phyloP scores from a whole-genome alignment of 306 rosid genomes.

The Castanea crenata region DNA sequence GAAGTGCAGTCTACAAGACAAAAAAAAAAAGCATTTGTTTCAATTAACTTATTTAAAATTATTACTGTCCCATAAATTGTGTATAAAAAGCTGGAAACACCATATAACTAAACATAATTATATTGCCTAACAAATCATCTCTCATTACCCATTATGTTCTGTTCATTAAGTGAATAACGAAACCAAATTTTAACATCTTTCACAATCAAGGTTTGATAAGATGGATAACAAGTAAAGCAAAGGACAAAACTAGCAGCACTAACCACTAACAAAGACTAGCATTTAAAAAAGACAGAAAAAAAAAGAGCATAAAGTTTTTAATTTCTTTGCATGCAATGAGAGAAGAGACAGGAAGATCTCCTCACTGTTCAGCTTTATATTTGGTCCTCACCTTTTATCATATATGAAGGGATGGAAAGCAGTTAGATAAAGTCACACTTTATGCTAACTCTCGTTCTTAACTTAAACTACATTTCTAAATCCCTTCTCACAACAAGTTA shows the following conservation, averaged over 20 bases:
- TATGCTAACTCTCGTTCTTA: background rate
- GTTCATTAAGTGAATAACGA: background rate
- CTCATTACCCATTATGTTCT: background rate
- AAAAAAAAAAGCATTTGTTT: background rate
- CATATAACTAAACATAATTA: background rate
- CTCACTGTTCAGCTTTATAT: background rate
- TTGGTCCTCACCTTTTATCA: background rate
- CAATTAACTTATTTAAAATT: background rate
- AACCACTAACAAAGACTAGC: background rate
- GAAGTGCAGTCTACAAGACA: constrained; percentile 76
- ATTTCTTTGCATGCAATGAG: background rate
- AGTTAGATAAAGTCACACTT: background rate
- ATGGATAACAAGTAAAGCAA: background rate
- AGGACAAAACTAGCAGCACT: background rate
- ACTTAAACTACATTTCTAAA: background rate
- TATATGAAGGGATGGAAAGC: background rate
- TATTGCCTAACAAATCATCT: background rate
- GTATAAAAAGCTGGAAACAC: too few species aligned
- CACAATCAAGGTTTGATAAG: background rate
- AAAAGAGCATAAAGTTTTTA: background rate
- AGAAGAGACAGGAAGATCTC: background rate
- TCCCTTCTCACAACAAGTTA: background rate
- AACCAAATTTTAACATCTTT: background rate
- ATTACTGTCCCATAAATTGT: too few species aligned
- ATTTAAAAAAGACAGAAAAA: background rate